phyloP scores from a whole-genome alignment of 2,329 filamentous ascomycete genomes.

The Arthrocladium fulminans region DNA sequence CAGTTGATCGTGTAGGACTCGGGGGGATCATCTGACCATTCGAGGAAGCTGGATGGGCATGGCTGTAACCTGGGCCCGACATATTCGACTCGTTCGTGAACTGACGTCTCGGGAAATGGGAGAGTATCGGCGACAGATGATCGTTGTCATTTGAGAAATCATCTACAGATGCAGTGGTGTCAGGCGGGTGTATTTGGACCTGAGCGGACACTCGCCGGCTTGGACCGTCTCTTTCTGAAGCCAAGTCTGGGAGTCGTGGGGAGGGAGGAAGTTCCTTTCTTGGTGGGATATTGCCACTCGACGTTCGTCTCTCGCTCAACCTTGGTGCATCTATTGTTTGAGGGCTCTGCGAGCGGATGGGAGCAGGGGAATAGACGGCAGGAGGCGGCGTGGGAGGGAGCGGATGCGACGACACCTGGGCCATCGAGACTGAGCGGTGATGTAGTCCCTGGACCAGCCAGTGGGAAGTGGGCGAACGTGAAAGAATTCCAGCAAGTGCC shows the following conservation, averaged over 20 bases:
- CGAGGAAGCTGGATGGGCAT: constrained; percentile 1
- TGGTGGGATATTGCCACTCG: constrained; percentile 1
- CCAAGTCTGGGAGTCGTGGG: neutral
- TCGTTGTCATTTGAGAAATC: constrained; percentile 10
- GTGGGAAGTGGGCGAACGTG: neutral
- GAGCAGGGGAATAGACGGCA: constrained; percentile 36
- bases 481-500: neutral
- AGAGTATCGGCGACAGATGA: constrained; percentile 6
- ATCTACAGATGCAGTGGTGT: constrained; percentile 11
- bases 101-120: neutral
- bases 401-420: constrained; percentile 14
- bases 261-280: constrained; percentile 3
- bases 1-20: constrained; percentile 1
- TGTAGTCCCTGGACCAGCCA: constrained; percentile 4
- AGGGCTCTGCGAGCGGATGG: constrained; percentile 23
- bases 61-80: constrained; percentile 10
- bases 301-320: constrained; percentile 11
- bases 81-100: neutral
- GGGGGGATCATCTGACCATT: constrained; percentile 5
- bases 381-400: constrained; percentile 33
- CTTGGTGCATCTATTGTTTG: constrained; percentile 12
- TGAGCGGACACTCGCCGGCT: constrained; percentile 2
- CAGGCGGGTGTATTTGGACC: constrained; percentile 16
- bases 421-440: constrained; percentile 13
- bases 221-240: neutral